These are phyloP conservation scores for Daucus carota DNA, from an alignment of 129 eudicot genomes.

Conservation along the genomic window DH1_v3.0 NC_030388.2:22493001-22493500, in stretches of 20 bases:
- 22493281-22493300: background rate
- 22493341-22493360: background rate
- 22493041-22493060: background rate
- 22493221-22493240: slow-evolving; percentile 7
- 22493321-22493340: slow-evolving; percentile 6
- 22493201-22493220: slow-evolving; percentile 8
- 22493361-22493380: slow-evolving; percentile 2
- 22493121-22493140: slow-evolving; percentile 6
- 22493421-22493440: background rate
- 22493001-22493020: background rate
- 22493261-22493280: background rate
- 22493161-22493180: slow-evolving; percentile 9
- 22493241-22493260: background rate
- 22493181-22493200: slow-evolving; percentile 3
- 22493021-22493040: background rate
- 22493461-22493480: too few relatives aligned
- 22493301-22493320: slow-evolving; percentile 4
- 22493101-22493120: background rate
- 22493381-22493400: slow-evolving; percentile 1
- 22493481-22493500: too few relatives aligned
- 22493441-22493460: background rate
- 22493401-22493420: slow-evolving; percentile 4
- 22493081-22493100: background rate
- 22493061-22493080: background rate
- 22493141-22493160: slow-evolving; percentile 10